Percentiles rank a stretch among this genome's conserved stretches.
These are phyloP conservation scores for Fusarium sp. DNA, from an alignment of 2,329 filamentous ascomycete species.

Conservation along the genomic window DNA sequence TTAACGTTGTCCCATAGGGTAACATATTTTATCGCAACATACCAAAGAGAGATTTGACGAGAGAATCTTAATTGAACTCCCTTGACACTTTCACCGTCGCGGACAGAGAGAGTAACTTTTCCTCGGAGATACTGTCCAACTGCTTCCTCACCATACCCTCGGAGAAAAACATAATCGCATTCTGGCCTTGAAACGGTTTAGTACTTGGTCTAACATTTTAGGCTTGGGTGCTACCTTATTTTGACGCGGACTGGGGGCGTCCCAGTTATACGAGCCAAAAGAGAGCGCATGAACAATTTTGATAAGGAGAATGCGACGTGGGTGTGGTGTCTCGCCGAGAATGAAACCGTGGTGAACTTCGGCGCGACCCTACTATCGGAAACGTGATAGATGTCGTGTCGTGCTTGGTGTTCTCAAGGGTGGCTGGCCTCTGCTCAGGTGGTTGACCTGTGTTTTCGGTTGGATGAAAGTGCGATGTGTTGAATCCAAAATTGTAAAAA, in stretches of 20 bases:
- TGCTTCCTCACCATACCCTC: conserved; percentile 1
- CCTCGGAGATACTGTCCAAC: conserved; percentile 8
- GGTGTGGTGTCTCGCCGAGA: background rate
- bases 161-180: background rate
- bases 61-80: background rate
- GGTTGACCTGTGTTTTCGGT: background rate
- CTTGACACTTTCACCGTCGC: background rate
- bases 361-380: background rate
- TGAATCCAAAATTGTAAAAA: background rate
- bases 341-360: background rate
- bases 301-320: background rate
- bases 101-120: background rate
- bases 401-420: background rate
- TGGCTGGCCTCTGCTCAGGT: background rate
- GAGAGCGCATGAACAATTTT: background rate
- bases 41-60: background rate
- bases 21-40: background rate
- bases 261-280: conserved; percentile 1
- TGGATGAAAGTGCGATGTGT: background rate
- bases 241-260: background rate
- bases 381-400: background rate
- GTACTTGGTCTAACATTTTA: background rate
- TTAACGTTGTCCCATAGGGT: background rate
- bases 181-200: background rate
- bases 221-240: background rate